These are phyloP conservation scores for Laguncularia racemosa DNA, from an alignment of 345 rosid genomes.

Conservation along the genomic window DNA sequence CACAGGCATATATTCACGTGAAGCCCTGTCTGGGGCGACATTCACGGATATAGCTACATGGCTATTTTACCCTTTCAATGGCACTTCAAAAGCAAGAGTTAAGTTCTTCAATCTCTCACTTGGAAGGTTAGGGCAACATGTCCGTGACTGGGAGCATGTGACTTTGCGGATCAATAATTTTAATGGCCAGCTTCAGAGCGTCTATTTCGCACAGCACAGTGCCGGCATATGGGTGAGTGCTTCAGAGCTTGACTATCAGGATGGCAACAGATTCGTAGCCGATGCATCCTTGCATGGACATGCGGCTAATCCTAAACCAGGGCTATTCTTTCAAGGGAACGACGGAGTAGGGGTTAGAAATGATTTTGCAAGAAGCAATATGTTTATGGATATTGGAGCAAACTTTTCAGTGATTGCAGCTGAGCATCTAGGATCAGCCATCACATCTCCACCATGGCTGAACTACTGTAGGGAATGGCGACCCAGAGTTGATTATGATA, in stretches of 20 bases:
- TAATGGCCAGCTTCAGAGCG: slow-evolving; percentile 12
- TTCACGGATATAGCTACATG: slow-evolving; percentile 15
- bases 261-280: slow-evolving; percentile 10
- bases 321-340: slow-evolving; percentile 11
- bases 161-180: slow-evolving; percentile 19
- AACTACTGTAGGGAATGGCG: slow-evolving; percentile 18
- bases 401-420: slow-evolving; percentile 11
- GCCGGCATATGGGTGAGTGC: slow-evolving; percentile 12
- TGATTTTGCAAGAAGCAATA: slow-evolving; percentile 8
- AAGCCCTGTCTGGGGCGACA: slow-evolving; percentile 17
- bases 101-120: slow-evolving; percentile 4
- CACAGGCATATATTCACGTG: slow-evolving; percentile 12
- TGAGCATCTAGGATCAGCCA: slow-evolving; percentile 9
- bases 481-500: slow-evolving; percentile 10
- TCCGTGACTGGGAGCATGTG: slow-evolving; percentile 23
- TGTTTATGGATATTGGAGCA: slow-evolving; percentile 8
- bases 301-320: slow-evolving; percentile 2
- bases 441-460: slow-evolving; percentile 10
- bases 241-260: slow-evolving; percentile 16
- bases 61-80: slow-evolving; percentile 23
- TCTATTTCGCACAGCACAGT: slow-evolving; percentile 11
- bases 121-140: slow-evolving; percentile 14
- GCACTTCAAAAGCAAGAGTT: slow-evolving; percentile 16
- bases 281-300: slow-evolving; percentile 18
- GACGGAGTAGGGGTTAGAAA: slow-evolving; percentile 15